Conservation (phyloP, 441 rosid genomes). For the Populus hybrid region DNA sequence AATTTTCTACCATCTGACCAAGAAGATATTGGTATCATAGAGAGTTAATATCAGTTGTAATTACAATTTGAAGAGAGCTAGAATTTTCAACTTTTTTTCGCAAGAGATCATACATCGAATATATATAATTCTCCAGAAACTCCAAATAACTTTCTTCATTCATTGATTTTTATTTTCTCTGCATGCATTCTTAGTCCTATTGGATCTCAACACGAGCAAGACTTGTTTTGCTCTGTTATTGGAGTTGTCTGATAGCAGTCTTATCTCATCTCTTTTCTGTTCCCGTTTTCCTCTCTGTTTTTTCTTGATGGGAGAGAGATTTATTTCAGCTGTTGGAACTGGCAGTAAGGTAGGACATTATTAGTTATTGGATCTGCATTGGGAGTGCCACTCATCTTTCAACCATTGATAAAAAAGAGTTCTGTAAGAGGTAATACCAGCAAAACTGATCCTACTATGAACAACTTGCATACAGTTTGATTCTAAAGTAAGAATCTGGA, state of each 20-base stretch:
- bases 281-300: constrained; percentile 32
- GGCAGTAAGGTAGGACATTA: constrained; percentile 31
- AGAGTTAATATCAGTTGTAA: constrained; percentile 30
- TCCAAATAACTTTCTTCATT: background rate
- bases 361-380: constrained; percentile 54
- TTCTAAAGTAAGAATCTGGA: background rate
- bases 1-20: constrained; percentile 21
- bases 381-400: constrained; percentile 39
- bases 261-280: constrained; percentile 25
- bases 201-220: background rate
- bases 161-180: background rate
- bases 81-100: constrained; percentile 34
- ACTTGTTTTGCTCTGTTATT: constrained; percentile 1
- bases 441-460: background rate
- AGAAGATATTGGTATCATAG: constrained; percentile 20
- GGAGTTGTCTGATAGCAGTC: background rate
- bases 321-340: constrained; percentile 48
- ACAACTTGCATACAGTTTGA: background rate
- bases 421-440: background rate
- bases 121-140: constrained; percentile 1
- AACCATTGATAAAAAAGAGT: background rate
- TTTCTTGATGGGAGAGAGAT: constrained; percentile 49
- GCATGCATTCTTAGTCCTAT: background rate
- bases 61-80: constrained; percentile 32
- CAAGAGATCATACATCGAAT: constrained; percentile 30